Conservation (phyloP, 2,329 filamentous ascomycete genomes). For the Fusarium odoratissimum region DNA sequence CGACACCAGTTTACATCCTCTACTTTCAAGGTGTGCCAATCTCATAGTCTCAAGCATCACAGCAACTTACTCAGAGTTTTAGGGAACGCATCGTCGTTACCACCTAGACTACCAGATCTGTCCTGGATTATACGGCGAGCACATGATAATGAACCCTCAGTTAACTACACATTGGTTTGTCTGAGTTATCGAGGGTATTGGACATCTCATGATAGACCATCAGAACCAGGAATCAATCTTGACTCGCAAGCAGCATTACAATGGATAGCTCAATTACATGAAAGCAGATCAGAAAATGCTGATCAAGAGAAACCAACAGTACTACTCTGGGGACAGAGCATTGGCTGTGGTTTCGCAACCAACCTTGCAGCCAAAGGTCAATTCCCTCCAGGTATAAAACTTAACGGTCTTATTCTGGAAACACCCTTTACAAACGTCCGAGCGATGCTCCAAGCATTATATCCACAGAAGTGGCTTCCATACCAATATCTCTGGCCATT, state of each 20-base stretch:
- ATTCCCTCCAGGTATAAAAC: conserved; percentile 53
- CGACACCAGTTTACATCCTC: conserved; percentile 60
- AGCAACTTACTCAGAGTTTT: conserved; percentile 13
- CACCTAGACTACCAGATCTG: conserved; percentile 66
- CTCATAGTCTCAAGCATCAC: background rate
- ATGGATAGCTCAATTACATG: conserved; percentile 66
- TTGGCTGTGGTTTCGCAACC: conserved; percentile 78
- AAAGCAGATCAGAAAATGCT: conserved; percentile 26
- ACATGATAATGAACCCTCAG: conserved; percentile 51
- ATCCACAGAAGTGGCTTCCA: conserved; percentile 83
- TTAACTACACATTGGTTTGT: conserved; percentile 62
- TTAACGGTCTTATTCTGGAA: conserved; percentile 72
- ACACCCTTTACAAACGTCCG: conserved; percentile 79
- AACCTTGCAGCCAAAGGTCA: conserved; percentile 60
- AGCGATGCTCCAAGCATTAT: conserved; percentile 77
- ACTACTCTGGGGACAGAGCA: conserved; percentile 81
- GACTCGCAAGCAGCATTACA: conserved; percentile 73
- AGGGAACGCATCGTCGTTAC: conserved; percentile 71
- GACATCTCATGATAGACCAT: conserved; percentile 78
- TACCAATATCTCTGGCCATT: conserved; percentile 82
- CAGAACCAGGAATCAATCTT: conserved; percentile 75
- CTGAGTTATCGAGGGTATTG: conserved; percentile 79
- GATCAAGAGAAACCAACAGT: conserved; percentile 53
- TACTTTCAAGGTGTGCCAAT: conserved; percentile 42
- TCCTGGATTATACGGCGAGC: conserved; percentile 63